Evolutionary conservation across 2,329 filamentous ascomycete species (phyloP).

Genomic region (Trichoderma simmonsii): DNA sequence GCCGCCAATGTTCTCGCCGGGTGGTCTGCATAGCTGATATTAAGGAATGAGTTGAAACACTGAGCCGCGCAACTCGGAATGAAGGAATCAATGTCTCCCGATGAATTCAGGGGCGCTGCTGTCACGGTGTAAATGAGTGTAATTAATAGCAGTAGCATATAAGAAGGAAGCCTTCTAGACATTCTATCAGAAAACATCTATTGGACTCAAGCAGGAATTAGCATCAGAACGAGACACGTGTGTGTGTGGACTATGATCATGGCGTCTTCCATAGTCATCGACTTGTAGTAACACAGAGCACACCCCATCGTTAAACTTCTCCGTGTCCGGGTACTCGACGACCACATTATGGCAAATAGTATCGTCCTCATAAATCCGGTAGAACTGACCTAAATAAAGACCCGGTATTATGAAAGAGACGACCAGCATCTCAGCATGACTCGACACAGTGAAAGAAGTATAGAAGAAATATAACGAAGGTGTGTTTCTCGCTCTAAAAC

Average conservation of each 20-base stretch:
- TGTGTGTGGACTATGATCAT: not conserved
- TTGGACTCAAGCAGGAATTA: slow-evolving; percentile 3
- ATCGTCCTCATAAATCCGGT: not conserved
- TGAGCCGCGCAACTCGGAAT: slow-evolving; percentile 57
- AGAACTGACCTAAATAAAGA: slow-evolving; percentile 22
- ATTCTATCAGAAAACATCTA: slow-evolving; percentile 46
- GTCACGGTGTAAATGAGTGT: slow-evolving; percentile 28
- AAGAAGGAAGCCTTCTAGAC: slow-evolving; percentile 35
- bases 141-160: slow-evolving; percentile 34
- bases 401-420: slow-evolving; percentile 20
- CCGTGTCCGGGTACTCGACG: not conserved
- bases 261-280: not conserved
- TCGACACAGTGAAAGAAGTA: slow-evolving; percentile 19
- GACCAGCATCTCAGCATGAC: slow-evolving; percentile 37
- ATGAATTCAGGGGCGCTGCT: slow-evolving; percentile 32
- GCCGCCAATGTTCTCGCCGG: slow-evolving; percentile 53
- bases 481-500: not conserved
- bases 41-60: slow-evolving; percentile 63
- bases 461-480: not conserved
- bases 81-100: slow-evolving; percentile 39
- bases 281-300: not conserved
- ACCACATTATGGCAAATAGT: not conserved
- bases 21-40: slow-evolving; percentile 57
- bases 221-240: not conserved
- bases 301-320: not conserved